Evolutionary conservation across 768 basidiomycete genomes (phyloP).

Genomic region (Pholiota conissans): DNA sequence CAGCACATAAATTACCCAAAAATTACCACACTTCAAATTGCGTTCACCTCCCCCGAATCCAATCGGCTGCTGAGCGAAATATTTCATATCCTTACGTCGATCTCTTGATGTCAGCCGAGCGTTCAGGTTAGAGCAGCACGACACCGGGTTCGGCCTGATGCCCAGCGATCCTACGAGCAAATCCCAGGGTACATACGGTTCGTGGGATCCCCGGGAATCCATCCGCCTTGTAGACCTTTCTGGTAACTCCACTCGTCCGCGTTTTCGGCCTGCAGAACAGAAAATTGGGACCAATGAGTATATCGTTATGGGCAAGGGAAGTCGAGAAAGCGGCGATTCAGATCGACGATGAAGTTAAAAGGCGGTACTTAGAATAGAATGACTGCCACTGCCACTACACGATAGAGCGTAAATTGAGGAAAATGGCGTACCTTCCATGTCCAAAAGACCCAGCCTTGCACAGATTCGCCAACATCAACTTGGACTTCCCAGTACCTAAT

Average conservation of each 20-base stretch:
- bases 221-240: slow-evolving; percentile 71
- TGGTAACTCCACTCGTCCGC: slow-evolving; percentile 80
- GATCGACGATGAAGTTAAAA: background rate
- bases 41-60: background rate
- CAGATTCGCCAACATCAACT: slow-evolving; percentile 68
- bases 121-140: background rate
- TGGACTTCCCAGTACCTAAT: slow-evolving; percentile 79
- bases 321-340: background rate
- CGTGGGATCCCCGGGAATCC: slow-evolving; percentile 75
- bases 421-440: slow-evolving; percentile 84
- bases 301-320: background rate
- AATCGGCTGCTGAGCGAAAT: background rate
- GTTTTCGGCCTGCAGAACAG: slow-evolving; percentile 40
- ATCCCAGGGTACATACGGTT: slow-evolving; percentile 64
- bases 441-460: slow-evolving; percentile 76
- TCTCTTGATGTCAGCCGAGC: background rate
- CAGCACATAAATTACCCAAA: background rate
- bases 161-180: slow-evolving; percentile 33
- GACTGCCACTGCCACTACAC: too few relatives aligned
- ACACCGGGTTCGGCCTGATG: background rate
- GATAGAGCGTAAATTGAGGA: too few relatives aligned
- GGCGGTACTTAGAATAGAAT: too few relatives aligned
- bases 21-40: background rate
- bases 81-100: background rate
- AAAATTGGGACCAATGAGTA: background rate